Evolutionary conservation across 2,329 filamentous ascomycete species (phyloP).

Genomic region (Aspergillus versicolor): DNA sequence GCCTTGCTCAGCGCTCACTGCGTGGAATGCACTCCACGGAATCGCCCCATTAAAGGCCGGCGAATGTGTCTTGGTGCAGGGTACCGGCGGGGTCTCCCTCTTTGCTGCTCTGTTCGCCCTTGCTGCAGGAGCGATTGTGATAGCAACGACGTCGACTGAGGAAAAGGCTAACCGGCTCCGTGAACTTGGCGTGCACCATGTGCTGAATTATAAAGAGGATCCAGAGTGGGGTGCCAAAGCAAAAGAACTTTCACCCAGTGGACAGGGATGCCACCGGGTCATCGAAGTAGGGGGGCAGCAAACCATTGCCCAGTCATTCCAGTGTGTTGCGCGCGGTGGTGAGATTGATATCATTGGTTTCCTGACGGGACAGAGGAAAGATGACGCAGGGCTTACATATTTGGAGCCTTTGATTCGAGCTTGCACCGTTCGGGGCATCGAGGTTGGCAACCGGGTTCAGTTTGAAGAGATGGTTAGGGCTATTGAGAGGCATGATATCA

Average conservation of each 20-base stretch:
- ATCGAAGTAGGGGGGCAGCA: conserved; percentile 1
- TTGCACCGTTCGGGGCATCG: background rate
- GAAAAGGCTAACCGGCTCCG: conserved; percentile 51
- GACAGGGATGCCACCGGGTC: background rate
- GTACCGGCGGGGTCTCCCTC: conserved; percentile 56
- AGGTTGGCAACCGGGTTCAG: background rate
- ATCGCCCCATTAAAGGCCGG: conserved; percentile 48
- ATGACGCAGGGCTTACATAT: background rate
- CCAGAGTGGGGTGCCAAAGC: conserved; percentile 56
- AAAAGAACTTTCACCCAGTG: conserved; percentile 60
- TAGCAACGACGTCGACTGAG: conserved; percentile 56
- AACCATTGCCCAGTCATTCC: background rate
- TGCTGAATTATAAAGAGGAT: conserved; percentile 57
- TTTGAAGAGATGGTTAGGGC: conserved; percentile 5
- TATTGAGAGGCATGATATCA: background rate
- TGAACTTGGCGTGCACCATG: conserved; percentile 52
- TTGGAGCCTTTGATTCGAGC: background rate
- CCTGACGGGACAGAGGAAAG: background rate
- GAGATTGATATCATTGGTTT: background rate
- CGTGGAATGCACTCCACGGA: conserved; percentile 62
- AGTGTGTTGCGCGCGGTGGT: background rate
- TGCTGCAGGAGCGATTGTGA: conserved; percentile 48
- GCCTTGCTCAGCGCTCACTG: conserved; percentile 53
- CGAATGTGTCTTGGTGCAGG: conserved; percentile 54
- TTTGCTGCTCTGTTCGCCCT: conserved; percentile 45